Evolutionary conservation across 129 eudicot species (phyloP), one percentile per base, ranked within the genome.

Genomic region (Chrysanthemum seticuspe): DNA sequence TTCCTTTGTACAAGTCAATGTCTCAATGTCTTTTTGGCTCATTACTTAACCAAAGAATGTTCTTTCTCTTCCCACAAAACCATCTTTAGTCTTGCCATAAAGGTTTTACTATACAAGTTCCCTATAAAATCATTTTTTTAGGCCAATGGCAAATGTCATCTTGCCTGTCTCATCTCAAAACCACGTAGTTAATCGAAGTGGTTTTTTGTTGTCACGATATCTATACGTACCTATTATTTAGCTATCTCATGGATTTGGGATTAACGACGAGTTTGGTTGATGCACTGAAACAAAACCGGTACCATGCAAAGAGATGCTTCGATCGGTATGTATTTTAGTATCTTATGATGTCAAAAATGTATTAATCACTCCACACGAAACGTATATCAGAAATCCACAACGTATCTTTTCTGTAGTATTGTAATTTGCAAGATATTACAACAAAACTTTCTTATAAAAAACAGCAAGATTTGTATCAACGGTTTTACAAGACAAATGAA

Each of bases 231-330:
- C 10, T 16, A 64, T 67, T 47, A n/a, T 36, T 31, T 10, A 58
- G 60, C 27, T 16, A 13, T 47, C 59, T 16, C 55, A 90, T 93
- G 98, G 96, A 85, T 69, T 81, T 96, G 61, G 61, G 87, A 59
- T 61, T 76, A 10, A 72, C 82, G 0, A 84, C 80, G 59, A 84
- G 77, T 71, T 87, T 87, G 90, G 83, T 83, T 0, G 85, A 85
- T 57, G 88, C 91, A 5, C 49, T 84, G 71, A 86, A 77, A 73
- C 89, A 90, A 80, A 90, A 85, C 69, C 83, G 96, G n/a, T 88
- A 84, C 71, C 89, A 86, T 71, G 90, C 88, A 73, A 90, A 88
- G 81, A 86, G 74, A 84, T 90, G 97, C 74, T 90, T 94, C 65
- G 78, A 93, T 5, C 80, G 89, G 96, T 92, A 85, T 48, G 70